A percentile compares a stretch with the other conserved stretches of the same genome.
Evolutionary conservation across 2,329 filamentous ascomycete genomes (phyloP).

Genomic region (Pseudomassariella vexata): DNA sequence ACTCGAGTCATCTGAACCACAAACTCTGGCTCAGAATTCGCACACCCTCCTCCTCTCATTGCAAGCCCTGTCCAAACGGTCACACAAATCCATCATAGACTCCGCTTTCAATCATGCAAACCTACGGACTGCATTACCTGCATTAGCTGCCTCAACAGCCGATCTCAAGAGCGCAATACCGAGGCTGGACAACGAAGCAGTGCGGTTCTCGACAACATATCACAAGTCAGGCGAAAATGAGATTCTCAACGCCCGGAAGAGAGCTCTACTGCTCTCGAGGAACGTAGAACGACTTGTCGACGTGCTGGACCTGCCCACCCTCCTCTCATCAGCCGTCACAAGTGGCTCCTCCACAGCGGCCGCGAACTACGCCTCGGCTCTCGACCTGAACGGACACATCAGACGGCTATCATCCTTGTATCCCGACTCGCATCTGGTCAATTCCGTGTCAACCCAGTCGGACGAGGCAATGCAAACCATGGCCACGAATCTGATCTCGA

Average conservation of each 20-base stretch:
- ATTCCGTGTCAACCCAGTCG: conserved; percentile 68
- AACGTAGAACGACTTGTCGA: conserved; percentile 89
- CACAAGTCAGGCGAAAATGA: conserved; percentile 66
- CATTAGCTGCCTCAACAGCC: conserved; percentile 58
- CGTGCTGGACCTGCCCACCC: conserved; percentile 80
- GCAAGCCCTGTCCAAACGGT: conserved; percentile 83
- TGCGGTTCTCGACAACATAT: conserved; percentile 78
- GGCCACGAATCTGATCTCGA: conserved; percentile 74
- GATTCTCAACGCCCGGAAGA: conserved; percentile 67
- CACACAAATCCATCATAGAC: conserved; percentile 76
- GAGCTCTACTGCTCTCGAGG: conserved; percentile 72
- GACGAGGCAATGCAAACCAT: conserved; percentile 85
- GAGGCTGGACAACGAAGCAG: conserved; percentile 69
- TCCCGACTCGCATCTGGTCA: conserved; percentile 69
- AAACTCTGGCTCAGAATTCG: conserved; percentile 71
- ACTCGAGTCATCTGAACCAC: conserved; percentile 69
- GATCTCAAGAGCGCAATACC: conserved; percentile 70
- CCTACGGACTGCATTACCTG: conserved; percentile 65
- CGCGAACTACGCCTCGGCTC: conserved; percentile 78
- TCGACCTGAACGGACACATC: conserved; percentile 92
- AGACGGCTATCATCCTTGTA: conserved; percentile 79
- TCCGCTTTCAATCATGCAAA: conserved; percentile 74
- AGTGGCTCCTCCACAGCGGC: conserved; percentile 44
- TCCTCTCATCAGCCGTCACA: conserved; percentile 75
- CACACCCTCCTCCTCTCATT: conserved; percentile 78